A percentile compares a stretch with the other conserved stretches of the same genome.
These are phyloP conservation scores for Phytophthora rubi DNA, from an alignment of 352 stramenopile genomes.

Conservation along the genomic window DNA sequence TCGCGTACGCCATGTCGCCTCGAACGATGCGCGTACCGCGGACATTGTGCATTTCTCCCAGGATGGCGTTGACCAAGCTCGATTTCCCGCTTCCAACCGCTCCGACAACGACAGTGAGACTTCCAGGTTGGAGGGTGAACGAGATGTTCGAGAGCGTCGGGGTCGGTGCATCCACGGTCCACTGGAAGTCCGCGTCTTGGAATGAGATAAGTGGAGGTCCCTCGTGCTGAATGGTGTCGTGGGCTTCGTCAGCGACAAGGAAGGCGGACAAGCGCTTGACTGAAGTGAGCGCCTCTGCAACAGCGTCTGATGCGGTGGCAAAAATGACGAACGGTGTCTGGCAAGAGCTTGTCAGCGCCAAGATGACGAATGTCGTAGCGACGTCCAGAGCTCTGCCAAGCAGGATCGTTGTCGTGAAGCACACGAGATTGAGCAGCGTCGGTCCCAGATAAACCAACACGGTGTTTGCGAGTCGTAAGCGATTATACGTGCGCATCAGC, in stretches of 20 bases:
- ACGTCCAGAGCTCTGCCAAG: conserved; percentile 89
- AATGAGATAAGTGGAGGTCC: background rate
- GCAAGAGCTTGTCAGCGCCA: conserved; percentile 83
- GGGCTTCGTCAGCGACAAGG: conserved; percentile 2
- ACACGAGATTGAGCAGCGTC: conserved; percentile 71
- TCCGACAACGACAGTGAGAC: conserved; percentile 56
- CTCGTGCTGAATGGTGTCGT: background rate
- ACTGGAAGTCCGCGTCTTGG: conserved; percentile 22
- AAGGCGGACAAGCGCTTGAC: conserved; percentile 18
- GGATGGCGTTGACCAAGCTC: conserved; percentile 56
- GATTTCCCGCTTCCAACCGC: conserved; percentile 54
- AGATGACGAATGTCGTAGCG: conserved; percentile 90
- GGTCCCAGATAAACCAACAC: conserved; percentile 51
- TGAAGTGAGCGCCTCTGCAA: conserved; percentile 50
- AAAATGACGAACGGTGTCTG: conserved; percentile 55
- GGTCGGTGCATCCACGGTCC: background rate
- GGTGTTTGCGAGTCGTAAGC: conserved; percentile 58
- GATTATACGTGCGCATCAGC: conserved; percentile 39
- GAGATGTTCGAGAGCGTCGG: conserved; percentile 31
- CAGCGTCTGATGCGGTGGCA: conserved; percentile 43
- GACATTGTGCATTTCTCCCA: conserved; percentile 50
- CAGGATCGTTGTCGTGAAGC: conserved; percentile 74
- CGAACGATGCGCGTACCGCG: conserved; percentile 24
- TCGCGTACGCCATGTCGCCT: conserved; percentile 44
- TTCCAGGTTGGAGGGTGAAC: conserved; percentile 64